Conservation (phyloP, 768 basidiomycete species). For the Lactarius psammicola region DNA sequence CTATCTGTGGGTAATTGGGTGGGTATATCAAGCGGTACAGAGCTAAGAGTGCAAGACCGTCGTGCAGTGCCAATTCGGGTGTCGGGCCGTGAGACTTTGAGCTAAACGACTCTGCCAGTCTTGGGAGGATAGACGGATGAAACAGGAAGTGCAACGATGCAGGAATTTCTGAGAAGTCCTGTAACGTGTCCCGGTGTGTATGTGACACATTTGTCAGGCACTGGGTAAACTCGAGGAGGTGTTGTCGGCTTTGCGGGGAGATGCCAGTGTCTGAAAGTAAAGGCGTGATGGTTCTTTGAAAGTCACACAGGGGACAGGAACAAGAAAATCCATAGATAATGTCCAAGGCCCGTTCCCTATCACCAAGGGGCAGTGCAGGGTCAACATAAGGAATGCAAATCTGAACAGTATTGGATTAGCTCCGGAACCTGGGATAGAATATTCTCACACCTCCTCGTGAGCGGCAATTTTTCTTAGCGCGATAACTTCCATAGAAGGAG, state of each 20-base stretch:
- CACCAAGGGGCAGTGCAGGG: slow-evolving; percentile 61
- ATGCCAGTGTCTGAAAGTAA: slow-evolving; percentile 34
- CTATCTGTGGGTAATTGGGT: slow-evolving; percentile 76
- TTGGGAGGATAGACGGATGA: slow-evolving; percentile 56
- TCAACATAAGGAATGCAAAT: slow-evolving; percentile 76
- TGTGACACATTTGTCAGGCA: slow-evolving; percentile 13
- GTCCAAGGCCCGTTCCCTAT: slow-evolving; percentile 56
- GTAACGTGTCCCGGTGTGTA: slow-evolving; percentile 15
- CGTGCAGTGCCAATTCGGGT: slow-evolving; percentile 49
- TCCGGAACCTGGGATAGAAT: neutral
- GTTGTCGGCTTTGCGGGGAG: slow-evolving; percentile 44
- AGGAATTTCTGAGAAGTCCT: slow-evolving; percentile 42
- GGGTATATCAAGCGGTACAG: slow-evolving; percentile 73
- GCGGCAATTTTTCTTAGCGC: slow-evolving; percentile 54
- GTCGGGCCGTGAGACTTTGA: slow-evolving; percentile 65
- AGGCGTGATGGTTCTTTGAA: slow-evolving; percentile 42
- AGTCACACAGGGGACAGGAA: slow-evolving; percentile 55
- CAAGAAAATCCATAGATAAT: slow-evolving; percentile 70
- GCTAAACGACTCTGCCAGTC: slow-evolving; percentile 63
- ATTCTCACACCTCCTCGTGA: slow-evolving; percentile 62
- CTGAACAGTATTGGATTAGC: slow-evolving; percentile 40
- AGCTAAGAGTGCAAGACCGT: slow-evolving; percentile 59
- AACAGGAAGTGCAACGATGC: slow-evolving; percentile 43
- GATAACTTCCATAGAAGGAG: slow-evolving; percentile 60
- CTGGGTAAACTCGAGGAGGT: slow-evolving; percentile 28